Evolutionary conservation across 2,329 filamentous ascomycete genomes (phyloP).

Genomic region (Fusarium sp.): DNA sequence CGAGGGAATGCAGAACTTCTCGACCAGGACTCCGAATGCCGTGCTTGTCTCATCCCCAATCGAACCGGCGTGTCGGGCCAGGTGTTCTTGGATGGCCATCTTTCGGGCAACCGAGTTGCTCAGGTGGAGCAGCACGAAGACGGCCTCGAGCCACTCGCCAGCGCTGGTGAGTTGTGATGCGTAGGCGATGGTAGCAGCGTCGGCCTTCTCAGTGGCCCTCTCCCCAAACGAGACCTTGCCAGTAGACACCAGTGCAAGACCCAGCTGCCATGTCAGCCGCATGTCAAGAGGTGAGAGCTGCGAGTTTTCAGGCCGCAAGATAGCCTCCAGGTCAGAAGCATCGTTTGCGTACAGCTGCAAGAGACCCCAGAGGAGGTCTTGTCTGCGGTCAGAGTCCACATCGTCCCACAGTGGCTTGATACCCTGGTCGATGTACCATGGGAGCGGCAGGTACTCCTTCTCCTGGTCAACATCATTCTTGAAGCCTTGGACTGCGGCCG

Average conservation of each 20-base stretch:
- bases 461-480: slow-evolving; percentile 78
- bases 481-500: slow-evolving; percentile 79
- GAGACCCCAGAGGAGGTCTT: slow-evolving; percentile 89
- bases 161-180: slow-evolving; percentile 71
- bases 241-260: slow-evolving; percentile 70
- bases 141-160: slow-evolving; percentile 75
- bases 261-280: slow-evolving; percentile 87
- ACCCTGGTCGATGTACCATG: slow-evolving; percentile 75
- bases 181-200: slow-evolving; percentile 75
- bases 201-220: slow-evolving; percentile 69
- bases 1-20: slow-evolving; percentile 76
- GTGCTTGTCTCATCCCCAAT: slow-evolving; percentile 70
- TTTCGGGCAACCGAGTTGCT: slow-evolving; percentile 71
- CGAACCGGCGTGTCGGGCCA: slow-evolving; percentile 76
- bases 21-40: slow-evolving; percentile 69
- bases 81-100: slow-evolving; percentile 76
- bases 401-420: slow-evolving; percentile 71
- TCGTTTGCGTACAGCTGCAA: slow-evolving; percentile 81
- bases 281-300: slow-evolving; percentile 80
- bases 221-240: slow-evolving; percentile 65
- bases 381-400: slow-evolving; percentile 66
- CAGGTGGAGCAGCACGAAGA: slow-evolving; percentile 85
- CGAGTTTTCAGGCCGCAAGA: slow-evolving; percentile 81
- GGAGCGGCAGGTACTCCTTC: slow-evolving; percentile 77
- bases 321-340: slow-evolving; percentile 70